A percentile compares a stretch with the other conserved stretches of the same genome.
phyloP scores from a whole-genome alignment of 352 stramenopile genomes.

The Phytophthora brassicae region DNA sequence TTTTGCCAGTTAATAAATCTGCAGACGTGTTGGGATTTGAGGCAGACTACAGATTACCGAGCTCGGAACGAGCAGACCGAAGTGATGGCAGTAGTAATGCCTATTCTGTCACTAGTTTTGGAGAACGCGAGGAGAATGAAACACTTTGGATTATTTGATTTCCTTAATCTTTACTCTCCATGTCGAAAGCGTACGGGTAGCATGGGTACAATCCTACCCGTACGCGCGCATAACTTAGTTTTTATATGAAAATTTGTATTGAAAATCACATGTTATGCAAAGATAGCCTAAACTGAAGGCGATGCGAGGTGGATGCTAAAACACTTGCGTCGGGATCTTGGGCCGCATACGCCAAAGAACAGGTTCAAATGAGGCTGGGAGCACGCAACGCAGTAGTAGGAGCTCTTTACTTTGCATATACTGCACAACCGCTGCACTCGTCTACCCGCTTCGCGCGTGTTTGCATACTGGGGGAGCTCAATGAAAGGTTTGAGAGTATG shows the following conservation, averaged over 20 bases:
- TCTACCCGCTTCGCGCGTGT: background rate
- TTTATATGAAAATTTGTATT: background rate
- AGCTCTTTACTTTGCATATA: background rate
- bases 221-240: background rate
- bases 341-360: background rate
- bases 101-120: too few relatives aligned
- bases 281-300: slow-evolving; percentile 1
- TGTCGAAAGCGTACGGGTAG: background rate
- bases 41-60: too few relatives aligned
- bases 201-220: background rate
- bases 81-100: too few relatives aligned
- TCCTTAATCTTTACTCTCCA: background rate
- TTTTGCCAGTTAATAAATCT: too few relatives aligned
- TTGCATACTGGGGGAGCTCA: background rate
- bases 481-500: background rate
- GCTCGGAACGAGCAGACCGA: too few relatives aligned
- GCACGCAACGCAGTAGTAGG: background rate
- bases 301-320: background rate
- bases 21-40: too few relatives aligned
- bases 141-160: too few relatives aligned
- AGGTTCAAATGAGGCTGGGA: background rate
- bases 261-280: background rate
- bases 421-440: too few relatives aligned
- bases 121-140: too few relatives aligned
- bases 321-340: background rate